These are phyloP conservation scores for Rhynchospora breviuscula DNA, from an alignment of 176 grass and related monocot genomes.

Conservation along the genomic window DNA sequence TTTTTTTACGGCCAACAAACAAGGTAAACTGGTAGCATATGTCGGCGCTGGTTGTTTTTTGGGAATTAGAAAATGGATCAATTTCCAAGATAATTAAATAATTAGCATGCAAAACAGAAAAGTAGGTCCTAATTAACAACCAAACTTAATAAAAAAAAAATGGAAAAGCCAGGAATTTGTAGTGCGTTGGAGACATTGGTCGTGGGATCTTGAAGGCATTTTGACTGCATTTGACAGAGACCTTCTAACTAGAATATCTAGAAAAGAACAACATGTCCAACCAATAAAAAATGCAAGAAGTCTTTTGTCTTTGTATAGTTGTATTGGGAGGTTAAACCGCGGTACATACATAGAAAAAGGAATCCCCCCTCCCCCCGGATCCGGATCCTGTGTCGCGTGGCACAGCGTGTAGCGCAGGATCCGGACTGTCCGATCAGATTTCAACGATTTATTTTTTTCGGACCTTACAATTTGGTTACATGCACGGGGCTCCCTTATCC, in stretches of 20 bases:
- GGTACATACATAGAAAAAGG: too few species aligned
- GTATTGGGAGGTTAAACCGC: not conserved
- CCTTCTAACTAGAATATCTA: not conserved
- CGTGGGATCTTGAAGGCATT: not conserved
- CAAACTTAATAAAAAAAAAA: not conserved
- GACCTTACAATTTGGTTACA: too few species aligned
- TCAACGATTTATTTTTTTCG: too few species aligned
- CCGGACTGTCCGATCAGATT: too few species aligned
- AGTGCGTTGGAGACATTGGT: not conserved
- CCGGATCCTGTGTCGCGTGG: too few species aligned
- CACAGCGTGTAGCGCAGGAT: too few species aligned
- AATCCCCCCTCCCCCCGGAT: not conserved
- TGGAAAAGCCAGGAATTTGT: not conserved
- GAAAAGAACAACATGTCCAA: not conserved
- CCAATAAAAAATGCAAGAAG: conserved; percentile 9
- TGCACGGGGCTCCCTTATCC: too few species aligned
- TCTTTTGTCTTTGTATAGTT: not conserved
- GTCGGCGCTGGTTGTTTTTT: too few species aligned
- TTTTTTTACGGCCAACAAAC: too few species aligned
- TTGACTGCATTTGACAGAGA: not conserved
- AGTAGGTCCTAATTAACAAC: not conserved
- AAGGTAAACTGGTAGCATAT: too few species aligned
- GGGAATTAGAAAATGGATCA: too few species aligned
- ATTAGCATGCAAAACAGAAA: not conserved
- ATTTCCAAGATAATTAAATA: not conserved